A percentile compares a stretch with the other conserved stretches of the same genome.
Conservation (phyloP, 768 basidiomycete genomes). For the Agaricus subrufescens region DNA sequence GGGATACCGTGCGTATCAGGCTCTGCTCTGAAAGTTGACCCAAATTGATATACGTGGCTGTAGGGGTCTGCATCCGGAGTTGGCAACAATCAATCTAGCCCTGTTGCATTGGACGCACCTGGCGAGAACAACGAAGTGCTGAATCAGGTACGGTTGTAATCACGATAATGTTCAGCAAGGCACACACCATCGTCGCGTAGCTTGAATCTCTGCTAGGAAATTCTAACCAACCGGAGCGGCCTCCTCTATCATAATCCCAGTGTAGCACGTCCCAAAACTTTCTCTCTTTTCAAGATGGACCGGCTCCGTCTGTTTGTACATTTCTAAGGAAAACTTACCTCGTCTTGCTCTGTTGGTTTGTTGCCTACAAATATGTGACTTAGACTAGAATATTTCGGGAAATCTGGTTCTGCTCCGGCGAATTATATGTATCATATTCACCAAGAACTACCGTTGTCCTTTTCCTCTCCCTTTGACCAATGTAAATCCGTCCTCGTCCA, state of each 20-base stretch:
- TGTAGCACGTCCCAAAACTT: neutral
- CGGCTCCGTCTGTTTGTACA: neutral
- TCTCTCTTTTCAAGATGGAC: neutral
- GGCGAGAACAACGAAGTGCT: slow-evolving; percentile 3
- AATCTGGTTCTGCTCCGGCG: neutral
- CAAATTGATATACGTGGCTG: neutral
- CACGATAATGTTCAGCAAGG: neutral
- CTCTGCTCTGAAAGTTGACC: neutral
- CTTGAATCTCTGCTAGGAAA: slow-evolving; percentile 4
- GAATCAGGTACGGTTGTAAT: slow-evolving; percentile 5
- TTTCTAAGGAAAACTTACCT: neutral
- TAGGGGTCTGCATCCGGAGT: slow-evolving; percentile 1
- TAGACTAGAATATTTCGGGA: no score
- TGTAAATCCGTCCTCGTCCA: slow-evolving; percentile 94
- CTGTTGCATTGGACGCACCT: neutral
- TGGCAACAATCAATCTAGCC: slow-evolving; percentile 1
- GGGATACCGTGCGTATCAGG: slow-evolving; percentile 2
- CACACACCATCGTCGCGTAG: neutral
- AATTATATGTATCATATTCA: neutral
- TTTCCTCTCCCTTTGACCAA: slow-evolving; percentile 64
- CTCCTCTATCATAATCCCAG: neutral
- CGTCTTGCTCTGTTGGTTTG: neutral
- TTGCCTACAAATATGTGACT: neutral
- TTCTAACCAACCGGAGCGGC: slow-evolving; percentile 4
- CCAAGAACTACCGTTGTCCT: slow-evolving; percentile 25